A percentile compares a stretch with the other conserved stretches of the same genome.
Conservation (phyloP, 2,329 filamentous ascomycete species). For the Pseudogymnoascus sp. region DNA sequence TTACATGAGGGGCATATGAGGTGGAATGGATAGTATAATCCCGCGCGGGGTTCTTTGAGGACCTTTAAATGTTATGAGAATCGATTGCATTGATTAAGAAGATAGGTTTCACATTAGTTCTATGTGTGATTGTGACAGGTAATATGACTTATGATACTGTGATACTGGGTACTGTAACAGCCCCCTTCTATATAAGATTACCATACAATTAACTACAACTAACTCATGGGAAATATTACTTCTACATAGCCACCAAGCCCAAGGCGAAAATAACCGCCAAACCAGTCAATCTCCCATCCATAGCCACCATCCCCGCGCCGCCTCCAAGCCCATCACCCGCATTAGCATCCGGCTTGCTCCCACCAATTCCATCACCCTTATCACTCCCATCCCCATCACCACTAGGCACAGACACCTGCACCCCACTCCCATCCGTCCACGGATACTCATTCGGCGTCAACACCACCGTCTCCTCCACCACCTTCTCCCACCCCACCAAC, state of each 20-base stretch:
- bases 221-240: neutral
- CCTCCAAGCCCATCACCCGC: neutral
- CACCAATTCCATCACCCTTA: neutral
- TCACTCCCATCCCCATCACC: neutral
- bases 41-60: neutral
- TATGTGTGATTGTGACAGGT: neutral
- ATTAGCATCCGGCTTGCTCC: neutral
- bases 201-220: neutral
- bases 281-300: neutral
- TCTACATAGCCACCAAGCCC: neutral
- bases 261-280: constrained; percentile 3
- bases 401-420: neutral
- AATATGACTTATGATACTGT: neutral
- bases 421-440: constrained; percentile 7
- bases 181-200: neutral
- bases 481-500: neutral
- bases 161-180: neutral
- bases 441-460: constrained; percentile 1
- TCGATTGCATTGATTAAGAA: neutral
- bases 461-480: neutral
- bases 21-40: neutral
- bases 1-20: neutral
- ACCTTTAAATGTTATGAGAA: neutral
- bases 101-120: neutral
- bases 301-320: neutral